These are phyloP conservation scores for Blastocystis sp. DNA, from an alignment of 352 stramenopile genomes.

Conservation along the genomic window DNA sequence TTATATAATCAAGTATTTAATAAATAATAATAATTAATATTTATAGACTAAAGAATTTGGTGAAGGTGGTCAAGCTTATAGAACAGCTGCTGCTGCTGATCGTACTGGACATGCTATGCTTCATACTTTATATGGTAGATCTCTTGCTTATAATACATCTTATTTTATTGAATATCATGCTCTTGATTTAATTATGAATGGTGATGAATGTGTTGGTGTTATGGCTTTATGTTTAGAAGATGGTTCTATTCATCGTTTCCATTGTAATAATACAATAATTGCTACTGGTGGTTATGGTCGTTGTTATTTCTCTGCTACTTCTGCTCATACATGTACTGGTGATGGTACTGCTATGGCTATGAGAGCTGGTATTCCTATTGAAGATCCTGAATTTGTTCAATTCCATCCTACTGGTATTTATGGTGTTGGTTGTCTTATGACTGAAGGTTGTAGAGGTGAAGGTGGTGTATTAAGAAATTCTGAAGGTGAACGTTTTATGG, in stretches of 20 bases:
- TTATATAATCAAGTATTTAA: too few species aligned
- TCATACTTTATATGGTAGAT: conserved; percentile 81
- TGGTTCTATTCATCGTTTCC: conserved; percentile 76
- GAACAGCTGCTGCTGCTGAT: conserved; percentile 75
- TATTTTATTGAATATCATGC: conserved; percentile 96
- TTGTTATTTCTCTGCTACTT: conserved; percentile 84
- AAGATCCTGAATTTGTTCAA: conserved; percentile 88
- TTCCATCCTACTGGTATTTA: conserved; percentile 93
- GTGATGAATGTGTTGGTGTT: conserved; percentile 66
- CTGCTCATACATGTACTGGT: conserved; percentile 79
- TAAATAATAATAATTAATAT: too few species aligned
- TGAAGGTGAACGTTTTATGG: conserved; percentile 80
- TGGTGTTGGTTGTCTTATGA: conserved; percentile 84
- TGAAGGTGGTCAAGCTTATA: conserved; percentile 77
- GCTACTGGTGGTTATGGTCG: conserved; percentile 82
- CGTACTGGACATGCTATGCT: conserved; percentile 85
- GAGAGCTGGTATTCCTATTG: conserved; percentile 64
- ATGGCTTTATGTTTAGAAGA: conserved; percentile 89
- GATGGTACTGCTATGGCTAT: conserved; percentile 85
- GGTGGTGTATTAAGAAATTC: conserved; percentile 77
- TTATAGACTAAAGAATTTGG: conserved; percentile 74
- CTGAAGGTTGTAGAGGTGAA: conserved; percentile 77
- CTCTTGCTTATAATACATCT: conserved; percentile 78
- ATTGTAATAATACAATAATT: conserved; percentile 73
- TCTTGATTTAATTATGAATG: conserved; percentile 79